Evolutionary conservation across 129 eudicot genomes (phyloP).

Genomic region (Deinandra increscens): DNA sequence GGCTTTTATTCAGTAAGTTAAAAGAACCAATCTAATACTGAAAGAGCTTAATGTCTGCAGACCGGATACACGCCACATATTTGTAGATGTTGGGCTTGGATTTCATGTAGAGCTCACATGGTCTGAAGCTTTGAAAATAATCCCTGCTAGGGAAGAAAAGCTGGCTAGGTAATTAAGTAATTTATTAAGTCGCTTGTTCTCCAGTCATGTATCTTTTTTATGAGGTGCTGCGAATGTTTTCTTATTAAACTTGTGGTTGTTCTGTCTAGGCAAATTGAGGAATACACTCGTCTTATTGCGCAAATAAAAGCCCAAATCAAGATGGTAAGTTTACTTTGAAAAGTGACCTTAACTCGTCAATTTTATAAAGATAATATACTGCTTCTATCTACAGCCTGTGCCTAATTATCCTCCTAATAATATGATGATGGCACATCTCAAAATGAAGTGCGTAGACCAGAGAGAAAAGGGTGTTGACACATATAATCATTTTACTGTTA

Average conservation of each 20-base stretch:
- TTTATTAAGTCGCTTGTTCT: not conserved
- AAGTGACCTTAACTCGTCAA: not conserved
- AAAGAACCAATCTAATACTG: not conserved
- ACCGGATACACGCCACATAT: slow-evolving; percentile 80
- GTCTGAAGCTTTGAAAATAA: slow-evolving; percentile 77
- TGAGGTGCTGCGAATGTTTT: not conserved
- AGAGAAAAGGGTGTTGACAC: not conserved
- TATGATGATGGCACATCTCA: no score
- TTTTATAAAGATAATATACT: no score
- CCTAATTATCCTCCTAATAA: no score
- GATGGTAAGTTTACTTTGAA: slow-evolving; percentile 50
- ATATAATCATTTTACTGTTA: not conserved
- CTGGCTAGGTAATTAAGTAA: slow-evolving; percentile 76
- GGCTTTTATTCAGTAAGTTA: not conserved
- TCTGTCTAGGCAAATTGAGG: slow-evolving; percentile 77
- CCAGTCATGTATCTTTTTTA: not conserved
- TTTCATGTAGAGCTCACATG: slow-evolving; percentile 96
- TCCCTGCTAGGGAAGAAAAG: slow-evolving; percentile 73
- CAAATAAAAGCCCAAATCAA: slow-evolving; percentile 87
- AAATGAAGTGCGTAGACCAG: no score
- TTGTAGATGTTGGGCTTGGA: slow-evolving; percentile 94
- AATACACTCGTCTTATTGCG: slow-evolving; percentile 68
- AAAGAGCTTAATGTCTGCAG: slow-evolving; percentile 38
- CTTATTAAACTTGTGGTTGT: not conserved
- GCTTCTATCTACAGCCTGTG: no score